phyloP scores from a whole-genome alignment of 2,329 filamentous ascomycete species.

The Truncatella angustata region DNA sequence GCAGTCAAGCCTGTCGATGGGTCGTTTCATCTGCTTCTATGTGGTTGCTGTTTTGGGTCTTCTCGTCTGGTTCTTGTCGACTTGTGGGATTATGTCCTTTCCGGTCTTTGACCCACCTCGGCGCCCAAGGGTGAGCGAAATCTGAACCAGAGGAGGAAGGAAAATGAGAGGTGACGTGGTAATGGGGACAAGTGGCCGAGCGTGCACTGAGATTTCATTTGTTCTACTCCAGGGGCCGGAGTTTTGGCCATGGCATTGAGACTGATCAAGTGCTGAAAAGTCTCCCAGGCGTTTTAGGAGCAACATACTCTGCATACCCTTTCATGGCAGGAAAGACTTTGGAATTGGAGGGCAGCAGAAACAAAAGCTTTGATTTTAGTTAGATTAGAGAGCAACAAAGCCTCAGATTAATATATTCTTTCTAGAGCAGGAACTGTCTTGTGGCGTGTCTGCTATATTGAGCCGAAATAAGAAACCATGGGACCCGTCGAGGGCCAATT shows the following conservation, averaged over 20 bases:
- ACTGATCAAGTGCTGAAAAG: constrained; percentile 58
- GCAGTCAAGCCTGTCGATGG: constrained; percentile 23
- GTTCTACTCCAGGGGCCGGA: not conserved
- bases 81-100: not conserved
- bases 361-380: not conserved
- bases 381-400: not conserved
- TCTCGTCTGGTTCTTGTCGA: constrained; percentile 34
- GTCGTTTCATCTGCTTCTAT: constrained; percentile 39
- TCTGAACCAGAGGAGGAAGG: not conserved
- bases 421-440: too few species aligned
- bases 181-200: not conserved
- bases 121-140: not conserved
- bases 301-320: constrained; percentile 1
- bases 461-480: too few species aligned
- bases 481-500: too few species aligned
- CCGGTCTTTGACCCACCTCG: not conserved
- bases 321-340: not conserved
- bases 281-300: constrained; percentile 33
- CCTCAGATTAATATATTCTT: too few species aligned
- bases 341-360: not conserved
- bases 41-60: constrained; percentile 22
- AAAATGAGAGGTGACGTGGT: not conserved
- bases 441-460: too few species aligned
- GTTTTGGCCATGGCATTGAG: constrained; percentile 29
- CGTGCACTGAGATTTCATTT: not conserved